These are phyloP conservation scores for Camellia granthamiana DNA, from an alignment of 148 eudicot species.

Conservation along the genomic window DNA sequence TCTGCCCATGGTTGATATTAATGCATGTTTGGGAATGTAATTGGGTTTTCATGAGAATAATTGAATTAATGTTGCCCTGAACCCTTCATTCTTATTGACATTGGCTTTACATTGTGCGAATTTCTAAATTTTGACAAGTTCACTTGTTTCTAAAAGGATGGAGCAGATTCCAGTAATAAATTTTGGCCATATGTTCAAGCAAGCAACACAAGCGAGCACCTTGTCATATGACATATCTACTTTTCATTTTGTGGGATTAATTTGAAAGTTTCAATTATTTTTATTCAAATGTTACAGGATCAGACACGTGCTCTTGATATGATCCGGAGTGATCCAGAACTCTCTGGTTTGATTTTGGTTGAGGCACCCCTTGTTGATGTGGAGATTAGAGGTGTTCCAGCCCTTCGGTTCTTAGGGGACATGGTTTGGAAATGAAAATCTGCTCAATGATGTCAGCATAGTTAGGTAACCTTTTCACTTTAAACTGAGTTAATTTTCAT, in stretches of 20 bases:
- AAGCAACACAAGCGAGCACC: not conserved
- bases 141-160: too few species aligned
- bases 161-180: not conserved
- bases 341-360: constrained; percentile 62
- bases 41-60: not conserved
- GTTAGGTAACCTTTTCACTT: not conserved
- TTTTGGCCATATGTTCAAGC: not conserved
- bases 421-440: constrained; percentile 81
- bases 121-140: too few species aligned
- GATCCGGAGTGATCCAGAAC: constrained; percentile 70
- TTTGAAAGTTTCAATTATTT: constrained; percentile 12
- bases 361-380: constrained; percentile 94
- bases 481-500: not conserved
- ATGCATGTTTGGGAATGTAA: too few species aligned
- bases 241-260: not conserved
- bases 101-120: not conserved
- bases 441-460: constrained; percentile 13
- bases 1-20: too few species aligned
- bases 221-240: not conserved
- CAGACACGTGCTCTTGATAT: constrained; percentile 77
- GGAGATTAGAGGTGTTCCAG: constrained; percentile 98
- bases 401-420: constrained; percentile 93
- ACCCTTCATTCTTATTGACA: not conserved
- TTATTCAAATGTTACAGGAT: constrained; percentile 50
- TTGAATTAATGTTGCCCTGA: not conserved